Percentiles rank a stretch among this genome's conserved stretches.
Evolutionary conservation across 345 rosid species (phyloP).

Genomic region (Reutealis trisperma): DNA sequence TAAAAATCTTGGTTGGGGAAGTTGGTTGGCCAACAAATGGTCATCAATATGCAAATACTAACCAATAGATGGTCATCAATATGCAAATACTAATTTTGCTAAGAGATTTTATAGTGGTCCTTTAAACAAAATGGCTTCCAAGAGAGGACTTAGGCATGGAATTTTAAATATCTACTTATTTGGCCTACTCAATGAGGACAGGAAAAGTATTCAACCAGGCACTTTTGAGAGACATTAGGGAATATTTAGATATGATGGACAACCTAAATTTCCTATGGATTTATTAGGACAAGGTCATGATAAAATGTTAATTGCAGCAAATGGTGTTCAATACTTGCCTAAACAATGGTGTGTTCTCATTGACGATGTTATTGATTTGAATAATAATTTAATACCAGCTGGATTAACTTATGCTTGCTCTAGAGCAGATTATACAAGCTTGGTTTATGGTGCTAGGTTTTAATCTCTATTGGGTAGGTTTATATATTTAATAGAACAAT

Average conservation of each 20-base stretch:
- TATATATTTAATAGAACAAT: no score
- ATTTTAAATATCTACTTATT: conserved; percentile 60
- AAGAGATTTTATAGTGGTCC: conserved; percentile 68
- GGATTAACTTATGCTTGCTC: conserved; percentile 56
- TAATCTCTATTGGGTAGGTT: no score
- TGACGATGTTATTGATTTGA: conserved; percentile 11
- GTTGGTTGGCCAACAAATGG: conserved; percentile 98
- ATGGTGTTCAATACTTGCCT: conserved; percentile 59
- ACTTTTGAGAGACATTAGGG: conserved; percentile 92
- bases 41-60: no score
- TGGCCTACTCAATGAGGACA: conserved; percentile 68
- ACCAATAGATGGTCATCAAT: conserved; percentile 54
- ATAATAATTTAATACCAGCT: neutral
- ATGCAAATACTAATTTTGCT: conserved; percentile 43
- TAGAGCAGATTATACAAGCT: conserved; percentile 54
- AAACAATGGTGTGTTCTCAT: conserved; percentile 63
- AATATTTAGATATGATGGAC: conserved; percentile 68
- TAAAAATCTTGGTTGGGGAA: conserved; percentile 79
- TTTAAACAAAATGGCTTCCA: conserved; percentile 49
- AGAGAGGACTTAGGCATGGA: conserved; percentile 58
- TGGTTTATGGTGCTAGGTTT: conserved; percentile 36
- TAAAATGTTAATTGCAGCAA: conserved; percentile 55
- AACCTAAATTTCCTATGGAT: conserved; percentile 69
- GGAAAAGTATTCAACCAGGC: conserved; percentile 75
- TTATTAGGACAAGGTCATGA: conserved; percentile 55